Percentiles rank a stretch among this genome's conserved stretches.
Evolutionary conservation across 768 basidiomycete species (phyloP).

Genomic region (Mycena metata): DNA sequence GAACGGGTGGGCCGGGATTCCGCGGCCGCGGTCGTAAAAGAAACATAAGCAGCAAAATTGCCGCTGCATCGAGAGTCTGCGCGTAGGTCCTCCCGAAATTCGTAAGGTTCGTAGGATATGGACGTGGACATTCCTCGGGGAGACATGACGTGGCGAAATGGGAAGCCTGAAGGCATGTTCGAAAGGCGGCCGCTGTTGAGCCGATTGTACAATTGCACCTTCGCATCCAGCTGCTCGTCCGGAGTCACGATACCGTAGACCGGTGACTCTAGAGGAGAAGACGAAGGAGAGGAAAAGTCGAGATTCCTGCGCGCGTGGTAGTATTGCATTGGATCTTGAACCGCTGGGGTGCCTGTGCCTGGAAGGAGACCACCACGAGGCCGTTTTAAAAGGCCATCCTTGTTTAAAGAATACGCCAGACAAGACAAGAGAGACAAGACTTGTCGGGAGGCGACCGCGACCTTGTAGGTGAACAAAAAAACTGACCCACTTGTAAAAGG

Average conservation of each 20-base stretch:
- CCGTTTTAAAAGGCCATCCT: slow-evolving; percentile 25
- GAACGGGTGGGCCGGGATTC: slow-evolving; percentile 24
- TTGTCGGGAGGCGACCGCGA: slow-evolving; percentile 26
- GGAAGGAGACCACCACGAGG: neutral
- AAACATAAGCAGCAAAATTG: slow-evolving; percentile 44
- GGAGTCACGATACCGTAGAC: slow-evolving; percentile 27
- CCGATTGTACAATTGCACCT: slow-evolving; percentile 48
- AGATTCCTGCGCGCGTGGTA: slow-evolving; percentile 29
- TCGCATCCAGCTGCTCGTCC: slow-evolving; percentile 34
- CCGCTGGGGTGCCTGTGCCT: slow-evolving; percentile 26
- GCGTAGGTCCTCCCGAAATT: slow-evolving; percentile 49
- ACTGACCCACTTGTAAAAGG: slow-evolving; percentile 1
- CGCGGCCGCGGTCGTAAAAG: slow-evolving; percentile 42
- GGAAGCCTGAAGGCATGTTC: slow-evolving; percentile 53
- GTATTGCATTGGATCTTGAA: slow-evolving; percentile 28
- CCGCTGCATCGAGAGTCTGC: slow-evolving; percentile 40
- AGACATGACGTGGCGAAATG: slow-evolving; percentile 48
- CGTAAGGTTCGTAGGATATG: slow-evolving; percentile 52
- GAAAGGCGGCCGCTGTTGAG: slow-evolving; percentile 48
- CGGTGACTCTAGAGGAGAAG: slow-evolving; percentile 34
- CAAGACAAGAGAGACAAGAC: slow-evolving; percentile 30
- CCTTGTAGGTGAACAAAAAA: slow-evolving; percentile 33
- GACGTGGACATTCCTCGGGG: slow-evolving; percentile 36
- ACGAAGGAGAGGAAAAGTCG: slow-evolving; percentile 28
- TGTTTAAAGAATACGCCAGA: neutral